Evolutionary conservation across 1,139 yeast genomes (phyloP).

Genomic region (Kodamaea arcana): DNA sequence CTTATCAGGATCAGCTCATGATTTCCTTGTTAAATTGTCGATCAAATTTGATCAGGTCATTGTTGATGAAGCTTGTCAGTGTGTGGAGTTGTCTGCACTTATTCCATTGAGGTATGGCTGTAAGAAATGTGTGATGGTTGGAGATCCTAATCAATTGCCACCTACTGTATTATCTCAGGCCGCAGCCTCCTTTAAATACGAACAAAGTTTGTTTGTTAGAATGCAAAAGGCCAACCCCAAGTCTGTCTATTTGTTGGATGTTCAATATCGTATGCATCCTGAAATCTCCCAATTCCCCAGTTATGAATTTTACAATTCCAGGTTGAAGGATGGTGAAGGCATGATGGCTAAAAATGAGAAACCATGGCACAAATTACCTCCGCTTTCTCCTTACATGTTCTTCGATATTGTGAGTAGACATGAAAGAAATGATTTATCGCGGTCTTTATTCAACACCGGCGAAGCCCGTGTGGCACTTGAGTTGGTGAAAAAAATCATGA

Average conservation of each 20-base stretch:
- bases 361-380: conserved; percentile 64
- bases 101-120: conserved; percentile 95
- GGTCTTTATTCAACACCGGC: conserved; percentile 63
- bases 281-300: conserved; percentile 86
- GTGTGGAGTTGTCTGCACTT: conserved; percentile 88
- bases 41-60: conserved; percentile 88
- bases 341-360: conserved; percentile 58
- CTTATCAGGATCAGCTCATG: conserved; percentile 92
- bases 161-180: conserved; percentile 95
- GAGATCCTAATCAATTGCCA: conserved; percentile 97
- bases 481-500: conserved; percentile 55
- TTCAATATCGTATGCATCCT: conserved; percentile 99
- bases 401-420: conserved; percentile 70
- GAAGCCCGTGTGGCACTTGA: conserved; percentile 77
- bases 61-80: conserved; percentile 97
- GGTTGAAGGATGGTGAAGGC: conserved; percentile 68
- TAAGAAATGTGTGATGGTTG: conserved; percentile 91
- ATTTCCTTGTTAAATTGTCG: conserved; percentile 68
- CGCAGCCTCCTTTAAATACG: conserved; percentile 77
- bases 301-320: conserved; percentile 69
- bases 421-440: conserved; percentile 54
- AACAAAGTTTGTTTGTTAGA: conserved; percentile 89
- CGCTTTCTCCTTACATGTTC: conserved; percentile 72
- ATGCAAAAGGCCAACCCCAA: conserved; percentile 70
- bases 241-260: conserved; percentile 72